Evolutionary conservation across 148 eudicot genomes (phyloP).

Genomic region (Hydrangea macrophylla): DNA sequence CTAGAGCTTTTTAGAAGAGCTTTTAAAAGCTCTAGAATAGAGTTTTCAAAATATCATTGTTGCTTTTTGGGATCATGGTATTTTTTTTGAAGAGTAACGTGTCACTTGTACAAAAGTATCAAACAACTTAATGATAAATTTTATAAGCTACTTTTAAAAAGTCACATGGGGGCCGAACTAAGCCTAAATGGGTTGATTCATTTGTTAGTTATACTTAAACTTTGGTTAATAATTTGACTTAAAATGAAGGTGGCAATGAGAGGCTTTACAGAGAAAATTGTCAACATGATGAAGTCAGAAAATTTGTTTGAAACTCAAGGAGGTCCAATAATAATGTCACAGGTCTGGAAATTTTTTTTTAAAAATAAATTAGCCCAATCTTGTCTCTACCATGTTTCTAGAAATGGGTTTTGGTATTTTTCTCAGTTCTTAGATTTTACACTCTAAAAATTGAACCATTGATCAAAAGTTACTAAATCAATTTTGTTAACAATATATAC

Average conservation of each 20-base stretch:
- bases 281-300: slow-evolving; percentile 79
- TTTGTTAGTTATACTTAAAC: neutral
- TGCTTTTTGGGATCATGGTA: no score
- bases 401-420: neutral
- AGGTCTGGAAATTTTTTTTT: slow-evolving; percentile 40
- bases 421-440: neutral
- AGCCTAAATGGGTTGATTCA: neutral
- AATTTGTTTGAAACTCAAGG: slow-evolving; percentile 84
- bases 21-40: neutral
- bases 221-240: slow-evolving; percentile 2
- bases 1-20: no score
- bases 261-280: slow-evolving; percentile 70
- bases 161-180: no score
- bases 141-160: no score
- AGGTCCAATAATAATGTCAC: slow-evolving; percentile 90
- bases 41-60: no score
- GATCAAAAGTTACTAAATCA: neutral
- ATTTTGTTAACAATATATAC: neutral
- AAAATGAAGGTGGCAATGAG: slow-evolving; percentile 71
- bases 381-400: neutral
- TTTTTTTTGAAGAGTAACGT: no score
- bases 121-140: no score
- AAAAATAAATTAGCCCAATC: no score
- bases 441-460: neutral
- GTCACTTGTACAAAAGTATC: no score